A percentile compares a stretch with the other conserved stretches of the same genome.
Conservation (phyloP, 2,329 filamentous ascomycete genomes). For the Penicillium verrucosum region DNA sequence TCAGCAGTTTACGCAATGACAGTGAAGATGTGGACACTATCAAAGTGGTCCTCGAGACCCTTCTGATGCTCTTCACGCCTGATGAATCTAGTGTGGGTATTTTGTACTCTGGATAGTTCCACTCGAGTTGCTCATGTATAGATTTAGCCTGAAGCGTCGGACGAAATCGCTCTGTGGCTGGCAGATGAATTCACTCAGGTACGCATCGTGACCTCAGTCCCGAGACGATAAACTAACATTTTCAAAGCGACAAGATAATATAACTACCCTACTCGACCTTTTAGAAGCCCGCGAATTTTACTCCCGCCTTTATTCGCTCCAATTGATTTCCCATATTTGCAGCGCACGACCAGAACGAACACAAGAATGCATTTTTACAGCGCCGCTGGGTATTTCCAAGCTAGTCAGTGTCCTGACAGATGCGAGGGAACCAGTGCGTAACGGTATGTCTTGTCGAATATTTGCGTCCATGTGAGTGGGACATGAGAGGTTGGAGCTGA, state of each 20-base stretch:
- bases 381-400: constrained; percentile 81
- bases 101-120: neutral
- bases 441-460: constrained; percentile 49
- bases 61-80: constrained; percentile 84
- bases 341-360: constrained; percentile 83
- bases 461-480: neutral
- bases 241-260: constrained; percentile 82
- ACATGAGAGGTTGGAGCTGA: constrained; percentile 1
- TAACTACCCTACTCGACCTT: constrained; percentile 83
- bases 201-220: constrained; percentile 26
- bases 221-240: constrained; percentile 47
- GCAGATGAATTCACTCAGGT: constrained; percentile 96
- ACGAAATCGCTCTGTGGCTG: constrained; percentile 93
- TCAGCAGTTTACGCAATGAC: constrained; percentile 80
- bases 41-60: constrained; percentile 89
- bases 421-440: constrained; percentile 77
- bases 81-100: constrained; percentile 57
- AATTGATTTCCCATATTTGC: constrained; percentile 82
- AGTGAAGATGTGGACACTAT: constrained; percentile 93
- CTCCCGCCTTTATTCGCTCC: constrained; percentile 82
- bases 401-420: constrained; percentile 84
- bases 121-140: constrained; percentile 20
- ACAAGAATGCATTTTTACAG: constrained; percentile 88
- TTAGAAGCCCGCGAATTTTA: constrained; percentile 86
- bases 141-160: constrained; percentile 78